Percentiles rank a stretch among this genome's conserved stretches.
Conservation (phyloP, 306 rosid genomes). For the Prunus salicina region DNA sequence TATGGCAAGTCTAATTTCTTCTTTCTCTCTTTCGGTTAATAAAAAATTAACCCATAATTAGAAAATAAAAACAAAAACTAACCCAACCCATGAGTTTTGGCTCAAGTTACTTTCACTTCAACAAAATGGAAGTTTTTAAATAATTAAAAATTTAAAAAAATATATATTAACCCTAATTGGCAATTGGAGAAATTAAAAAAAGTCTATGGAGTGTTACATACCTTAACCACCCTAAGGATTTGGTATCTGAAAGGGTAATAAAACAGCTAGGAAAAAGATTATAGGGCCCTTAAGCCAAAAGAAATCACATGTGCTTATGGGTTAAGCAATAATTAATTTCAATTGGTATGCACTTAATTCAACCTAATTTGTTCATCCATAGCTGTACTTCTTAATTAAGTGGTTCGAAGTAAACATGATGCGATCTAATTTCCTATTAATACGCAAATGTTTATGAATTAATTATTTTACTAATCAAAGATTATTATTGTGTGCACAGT, state of each 20-base stretch:
- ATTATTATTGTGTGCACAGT: neutral
- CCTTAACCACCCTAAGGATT: neutral
- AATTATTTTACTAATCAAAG: neutral
- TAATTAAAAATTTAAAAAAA: too few relatives aligned
- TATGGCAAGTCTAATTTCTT: neutral
- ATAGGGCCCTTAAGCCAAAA: neutral
- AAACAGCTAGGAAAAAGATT: neutral
- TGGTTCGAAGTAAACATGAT: neutral
- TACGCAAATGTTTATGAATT: neutral
- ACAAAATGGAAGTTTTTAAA: too few relatives aligned
- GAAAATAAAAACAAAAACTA: too few relatives aligned
- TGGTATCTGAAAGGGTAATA: neutral
- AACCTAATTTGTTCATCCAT: neutral
- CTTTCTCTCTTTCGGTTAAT: neutral
- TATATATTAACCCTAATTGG: neutral
- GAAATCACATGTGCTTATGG: neutral
- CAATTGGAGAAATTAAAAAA: neutral
- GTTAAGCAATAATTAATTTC: conserved; percentile 2
- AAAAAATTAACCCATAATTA: neutral
- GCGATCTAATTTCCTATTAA: neutral
- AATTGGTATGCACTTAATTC: neutral
- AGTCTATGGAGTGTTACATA: neutral
- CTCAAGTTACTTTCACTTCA: too few relatives aligned
- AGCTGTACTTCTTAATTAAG: neutral
- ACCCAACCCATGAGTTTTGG: too few relatives aligned